phyloP scores from a whole-genome alignment of 345 rosid species.

The Salix caprea region DNA sequence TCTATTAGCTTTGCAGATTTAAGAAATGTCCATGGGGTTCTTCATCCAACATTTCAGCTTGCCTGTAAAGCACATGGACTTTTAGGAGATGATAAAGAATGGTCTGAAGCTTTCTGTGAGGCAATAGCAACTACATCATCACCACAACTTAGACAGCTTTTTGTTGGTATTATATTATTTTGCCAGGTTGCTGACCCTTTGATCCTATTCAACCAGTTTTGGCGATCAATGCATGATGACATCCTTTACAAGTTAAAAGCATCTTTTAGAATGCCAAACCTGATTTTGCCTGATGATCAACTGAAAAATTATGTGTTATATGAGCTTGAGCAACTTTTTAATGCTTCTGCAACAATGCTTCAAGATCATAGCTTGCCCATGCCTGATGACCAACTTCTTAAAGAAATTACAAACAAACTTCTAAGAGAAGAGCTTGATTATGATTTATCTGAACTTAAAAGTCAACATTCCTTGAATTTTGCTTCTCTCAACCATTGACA shows the following conservation, averaged over 20 bases:
- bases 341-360: background rate
- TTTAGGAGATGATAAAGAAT: background rate
- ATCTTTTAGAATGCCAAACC: background rate
- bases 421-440: background rate
- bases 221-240: background rate
- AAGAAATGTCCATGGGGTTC: background rate
- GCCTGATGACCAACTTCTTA: background rate
- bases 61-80: background rate
- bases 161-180: background rate
- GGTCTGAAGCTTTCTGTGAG: background rate
- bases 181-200: background rate
- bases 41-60: background rate
- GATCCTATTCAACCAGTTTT: background rate
- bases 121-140: background rate
- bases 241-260: background rate
- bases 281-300: fast-evolving
- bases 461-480: background rate
- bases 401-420: background rate
- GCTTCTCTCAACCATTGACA: background rate
- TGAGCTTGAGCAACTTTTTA: background rate
- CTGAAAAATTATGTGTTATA: background rate
- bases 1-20: background rate
- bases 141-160: background rate
- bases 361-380: background rate
- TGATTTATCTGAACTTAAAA: background rate